Evolutionary conservation across 2,329 filamentous ascomycete species (phyloP), one percentile per base, ranked within the genome.

Genomic region (Fusarium begoniae): DNA sequence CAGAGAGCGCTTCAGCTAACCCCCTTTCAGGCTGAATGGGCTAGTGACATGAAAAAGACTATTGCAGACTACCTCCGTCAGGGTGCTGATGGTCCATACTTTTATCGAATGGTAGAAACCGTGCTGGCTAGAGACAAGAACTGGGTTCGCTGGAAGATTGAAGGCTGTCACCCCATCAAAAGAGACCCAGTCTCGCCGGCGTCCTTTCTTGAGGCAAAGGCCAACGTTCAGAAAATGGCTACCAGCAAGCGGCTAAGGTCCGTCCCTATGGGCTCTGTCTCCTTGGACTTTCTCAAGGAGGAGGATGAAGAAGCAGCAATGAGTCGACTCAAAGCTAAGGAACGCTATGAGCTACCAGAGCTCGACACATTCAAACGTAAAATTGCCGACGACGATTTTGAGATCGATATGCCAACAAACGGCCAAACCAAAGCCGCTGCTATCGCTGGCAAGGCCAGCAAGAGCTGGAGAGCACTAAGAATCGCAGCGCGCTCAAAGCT

Each of bases 101-200:
- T 98, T 82, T 93, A 95, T 83, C 92, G 96, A 44, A 97, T 98
- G 90, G 95, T 99, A 38, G 96, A 98, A 81, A 98, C 95, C 18
- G 96, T 99, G 38, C 89, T 99, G 37, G 94, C 94, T 30, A 90
- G 96, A 72, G 96, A 99, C 82, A 98, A 98, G 85, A 98, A 98
- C 80, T 99, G 97, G 97, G 95, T 97, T 50, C 92, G 95, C 72
- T 99, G 96, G 96, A 99, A 99, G 84, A 92, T 96, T 69, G 95
- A 98, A 81, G 94, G 92, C 75, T 99, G 96, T 81, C 94, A 94
- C 30, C 90, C 92, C 11, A 98, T 99, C 79, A 91, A 95, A 79
- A 89, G 90, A 68, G 90, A 93, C 28, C 86, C 94, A 17, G 88
- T 98, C 37, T 88, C 91, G 6, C 87, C 92, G 2, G 83, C 89